phyloP scores from a whole-genome alignment of 2,329 filamentous ascomycete species.

The Zarea fungicola region DNA sequence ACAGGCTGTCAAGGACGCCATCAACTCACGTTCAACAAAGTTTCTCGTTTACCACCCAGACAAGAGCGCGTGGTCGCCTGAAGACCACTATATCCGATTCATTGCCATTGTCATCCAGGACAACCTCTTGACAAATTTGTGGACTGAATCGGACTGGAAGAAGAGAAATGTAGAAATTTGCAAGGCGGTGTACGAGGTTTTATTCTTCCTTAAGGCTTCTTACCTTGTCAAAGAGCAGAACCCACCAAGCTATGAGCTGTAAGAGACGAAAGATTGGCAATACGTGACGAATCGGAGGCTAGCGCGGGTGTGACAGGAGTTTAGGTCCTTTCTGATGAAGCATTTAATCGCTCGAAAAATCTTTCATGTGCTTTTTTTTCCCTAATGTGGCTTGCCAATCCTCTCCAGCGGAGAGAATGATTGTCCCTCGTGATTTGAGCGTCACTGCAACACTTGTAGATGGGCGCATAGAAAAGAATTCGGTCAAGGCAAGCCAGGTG shows the following conservation, averaged over 20 bases:
- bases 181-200: conserved; percentile 32
- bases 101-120: conserved; percentile 31
- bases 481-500: not conserved
- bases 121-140: conserved; percentile 29
- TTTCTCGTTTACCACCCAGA: conserved; percentile 32
- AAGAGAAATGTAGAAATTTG: conserved; percentile 26
- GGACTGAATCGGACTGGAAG: conserved; percentile 28
- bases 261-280: no score
- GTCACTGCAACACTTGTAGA: no score
- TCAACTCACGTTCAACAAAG: conserved; percentile 24
- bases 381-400: no score
- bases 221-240: conserved; percentile 17
- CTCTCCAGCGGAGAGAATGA: no score
- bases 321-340: no score
- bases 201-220: conserved; percentile 28
- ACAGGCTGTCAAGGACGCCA: conserved; percentile 26
- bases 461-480: no score
- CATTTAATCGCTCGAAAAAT: no score
- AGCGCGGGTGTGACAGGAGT: no score
- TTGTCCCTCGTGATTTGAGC: no score
- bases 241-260: conserved; percentile 27
- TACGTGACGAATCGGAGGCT: no score
- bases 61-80: conserved; percentile 30
- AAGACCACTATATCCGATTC: conserved; percentile 36
- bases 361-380: no score